phyloP scores from a whole-genome alignment of 2,329 filamentous ascomycete species.

The Cyphellophora europaea region DNA sequence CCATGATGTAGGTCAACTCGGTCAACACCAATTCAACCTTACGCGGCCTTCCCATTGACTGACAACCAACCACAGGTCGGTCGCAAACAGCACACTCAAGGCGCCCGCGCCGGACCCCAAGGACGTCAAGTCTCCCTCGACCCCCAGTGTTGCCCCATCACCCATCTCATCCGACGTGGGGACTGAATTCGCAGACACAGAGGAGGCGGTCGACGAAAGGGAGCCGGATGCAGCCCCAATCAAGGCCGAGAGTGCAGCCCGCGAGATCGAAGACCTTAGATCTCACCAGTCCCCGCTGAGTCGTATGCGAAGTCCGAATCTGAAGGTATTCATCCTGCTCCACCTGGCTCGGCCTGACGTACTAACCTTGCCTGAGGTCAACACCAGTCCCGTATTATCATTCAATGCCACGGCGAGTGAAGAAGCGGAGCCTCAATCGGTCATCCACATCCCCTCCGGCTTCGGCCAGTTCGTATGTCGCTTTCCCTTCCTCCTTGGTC shows the following conservation, averaged over 20 bases:
- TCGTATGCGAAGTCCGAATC: not conserved
- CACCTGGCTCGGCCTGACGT: too few relatives aligned
- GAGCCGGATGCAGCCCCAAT: conserved; percentile 20
- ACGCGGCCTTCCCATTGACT: conserved; percentile 40
- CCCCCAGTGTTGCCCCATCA: conserved; percentile 52
- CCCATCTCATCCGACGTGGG: conserved; percentile 53
- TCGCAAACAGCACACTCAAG: too few relatives aligned
- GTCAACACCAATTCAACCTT: too few relatives aligned
- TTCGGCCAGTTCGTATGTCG: conserved; percentile 56
- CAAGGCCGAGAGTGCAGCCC: conserved; percentile 25
- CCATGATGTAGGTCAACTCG: conserved; percentile 48
- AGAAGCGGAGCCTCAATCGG: conserved; percentile 63
- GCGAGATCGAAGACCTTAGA: conserved; percentile 28
- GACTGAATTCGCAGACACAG: conserved; percentile 74
- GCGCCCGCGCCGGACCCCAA: too few relatives aligned
- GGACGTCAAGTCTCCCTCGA: conserved; percentile 33
- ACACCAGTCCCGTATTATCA: conserved; percentile 35
- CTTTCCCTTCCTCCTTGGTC: not conserved
- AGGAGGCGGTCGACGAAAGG: conserved; percentile 60
- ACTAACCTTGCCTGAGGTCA: too few relatives aligned
- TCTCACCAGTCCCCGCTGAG: conserved; percentile 1
- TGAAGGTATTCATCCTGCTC: too few relatives aligned
- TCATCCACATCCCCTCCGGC: conserved; percentile 80
- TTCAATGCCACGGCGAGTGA: too few relatives aligned
- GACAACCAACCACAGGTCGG: too few relatives aligned